These are phyloP conservation scores for Daldinia caldariorum DNA, from an alignment of 495 filamentous ascomycete species.

Conservation along the genomic window DNA sequence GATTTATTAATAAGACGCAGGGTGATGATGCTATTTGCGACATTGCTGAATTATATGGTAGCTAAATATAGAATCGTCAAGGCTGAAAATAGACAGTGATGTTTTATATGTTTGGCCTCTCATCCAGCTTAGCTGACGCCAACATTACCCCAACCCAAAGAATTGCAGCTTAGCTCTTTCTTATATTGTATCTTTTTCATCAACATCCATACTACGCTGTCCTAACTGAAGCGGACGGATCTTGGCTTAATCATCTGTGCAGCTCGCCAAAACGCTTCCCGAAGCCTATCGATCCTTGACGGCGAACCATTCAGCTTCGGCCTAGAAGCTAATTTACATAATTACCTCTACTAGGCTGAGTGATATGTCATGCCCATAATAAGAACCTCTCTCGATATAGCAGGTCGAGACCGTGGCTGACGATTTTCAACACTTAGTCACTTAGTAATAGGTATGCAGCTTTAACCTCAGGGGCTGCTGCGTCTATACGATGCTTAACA, in stretches of 20 bases:
- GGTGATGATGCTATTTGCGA: not conserved
- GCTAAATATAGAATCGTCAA: constrained; percentile 30
- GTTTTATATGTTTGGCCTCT: constrained; percentile 10
- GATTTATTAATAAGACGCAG: not conserved
- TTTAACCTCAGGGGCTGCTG: constrained; percentile 20
- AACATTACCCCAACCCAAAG: constrained; percentile 11
- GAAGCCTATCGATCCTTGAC: constrained; percentile 12
- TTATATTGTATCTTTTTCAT: constrained; percentile 13
- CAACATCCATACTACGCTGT: not conserved
- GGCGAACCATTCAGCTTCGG: not conserved
- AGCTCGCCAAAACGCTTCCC: constrained; percentile 4
- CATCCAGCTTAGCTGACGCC: constrained; percentile 35
- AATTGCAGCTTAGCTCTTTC: constrained; percentile 13
- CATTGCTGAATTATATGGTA: not conserved
- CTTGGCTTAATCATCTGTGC: constrained; percentile 18
- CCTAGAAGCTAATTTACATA: not conserved
- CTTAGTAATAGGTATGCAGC: not conserved
- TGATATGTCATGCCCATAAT: constrained; percentile 7
- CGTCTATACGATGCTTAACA: constrained; percentile 6
- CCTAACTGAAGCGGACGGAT: constrained; percentile 21
- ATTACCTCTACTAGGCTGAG: constrained; percentile 8
- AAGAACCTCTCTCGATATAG: constrained; percentile 9
- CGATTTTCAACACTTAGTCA: not conserved
- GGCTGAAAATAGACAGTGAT: constrained; percentile 23
- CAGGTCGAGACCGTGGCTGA: constrained; percentile 9